These are phyloP conservation scores for Claviceps arundinis DNA, from an alignment of 2,329 filamentous ascomycete species.

Conservation along the genomic window DNA sequence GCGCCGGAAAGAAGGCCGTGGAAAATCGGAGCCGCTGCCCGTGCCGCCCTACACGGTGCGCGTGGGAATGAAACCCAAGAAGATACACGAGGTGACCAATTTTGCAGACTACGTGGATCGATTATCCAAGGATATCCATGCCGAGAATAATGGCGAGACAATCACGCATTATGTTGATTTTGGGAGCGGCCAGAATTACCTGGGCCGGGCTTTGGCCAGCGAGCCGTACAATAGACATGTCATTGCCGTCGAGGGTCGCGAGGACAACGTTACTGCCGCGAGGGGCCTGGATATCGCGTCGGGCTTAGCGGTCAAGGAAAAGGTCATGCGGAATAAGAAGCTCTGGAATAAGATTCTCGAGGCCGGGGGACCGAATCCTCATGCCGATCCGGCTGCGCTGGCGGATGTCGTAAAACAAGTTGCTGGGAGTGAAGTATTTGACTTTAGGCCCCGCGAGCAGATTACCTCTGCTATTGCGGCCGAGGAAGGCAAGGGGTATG, in stretches of 20 bases:
- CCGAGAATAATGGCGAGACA: slow-evolving; percentile 30
- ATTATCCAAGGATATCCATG: slow-evolving; percentile 39
- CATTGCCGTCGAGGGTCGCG: slow-evolving; percentile 78
- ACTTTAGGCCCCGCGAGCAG: slow-evolving; percentile 36
- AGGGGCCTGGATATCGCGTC: slow-evolving; percentile 74
- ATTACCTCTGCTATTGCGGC: slow-evolving; percentile 38
- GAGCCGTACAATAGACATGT: slow-evolving; percentile 76
- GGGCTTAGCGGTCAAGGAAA: slow-evolving; percentile 58
- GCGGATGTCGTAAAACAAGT: slow-evolving; percentile 21
- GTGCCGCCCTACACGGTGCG: slow-evolving; percentile 58
- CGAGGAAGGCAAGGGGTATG: slow-evolving; percentile 51
- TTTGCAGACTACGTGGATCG: slow-evolving; percentile 74
- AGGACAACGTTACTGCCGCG: slow-evolving; percentile 76
- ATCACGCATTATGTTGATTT: slow-evolving; percentile 91
- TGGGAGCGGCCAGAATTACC: slow-evolving; percentile 91
- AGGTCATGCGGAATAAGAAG: slow-evolving; percentile 74
- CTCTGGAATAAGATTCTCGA: slow-evolving; percentile 45
- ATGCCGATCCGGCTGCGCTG: slow-evolving; percentile 27
- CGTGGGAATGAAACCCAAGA: slow-evolving; percentile 92
- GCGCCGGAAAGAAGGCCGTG: slow-evolving; percentile 19
- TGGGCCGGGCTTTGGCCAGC: slow-evolving; percentile 75
- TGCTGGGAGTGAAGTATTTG: slow-evolving; percentile 20
- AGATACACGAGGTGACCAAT: slow-evolving; percentile 82
- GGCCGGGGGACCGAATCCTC: slow-evolving; percentile 21
- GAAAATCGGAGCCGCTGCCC: slow-evolving; percentile 28